These are phyloP conservation scores for Acacia pycnantha DNA, from an alignment of 331 rosid species.

Conservation along the genomic window DNA sequence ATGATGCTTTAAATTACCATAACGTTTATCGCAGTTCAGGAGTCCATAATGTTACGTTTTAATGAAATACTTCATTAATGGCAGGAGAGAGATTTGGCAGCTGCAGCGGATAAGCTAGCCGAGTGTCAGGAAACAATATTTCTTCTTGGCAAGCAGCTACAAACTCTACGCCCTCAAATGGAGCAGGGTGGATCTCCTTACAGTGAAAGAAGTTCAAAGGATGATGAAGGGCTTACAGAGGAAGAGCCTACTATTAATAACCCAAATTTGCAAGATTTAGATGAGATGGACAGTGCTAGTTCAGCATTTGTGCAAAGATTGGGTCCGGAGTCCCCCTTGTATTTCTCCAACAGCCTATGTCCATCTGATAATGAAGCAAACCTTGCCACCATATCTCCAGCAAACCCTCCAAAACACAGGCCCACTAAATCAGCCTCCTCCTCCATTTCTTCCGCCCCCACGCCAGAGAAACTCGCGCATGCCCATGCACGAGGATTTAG, in stretches of 20 bases:
- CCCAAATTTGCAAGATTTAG: conserved; percentile 48
- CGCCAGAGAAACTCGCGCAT: conserved; percentile 81
- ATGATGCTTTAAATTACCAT: background rate
- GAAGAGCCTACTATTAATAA: conserved; percentile 51
- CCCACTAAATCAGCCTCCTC: conserved; percentile 73
- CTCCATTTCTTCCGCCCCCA: conserved; percentile 69
- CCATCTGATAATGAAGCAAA: conserved; percentile 66
- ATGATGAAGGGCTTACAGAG: conserved; percentile 51
- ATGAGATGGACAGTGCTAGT: conserved; percentile 54
- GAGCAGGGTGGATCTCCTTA: conserved; percentile 52
- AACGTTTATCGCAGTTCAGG: background rate
- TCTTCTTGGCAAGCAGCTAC: conserved; percentile 92
- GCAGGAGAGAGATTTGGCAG: conserved; percentile 79
- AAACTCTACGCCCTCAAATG: conserved; percentile 67
- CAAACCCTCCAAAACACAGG: conserved; percentile 52
- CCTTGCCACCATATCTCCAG: conserved; percentile 49
- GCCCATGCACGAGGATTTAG: conserved; percentile 67
- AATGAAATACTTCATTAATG: conserved; percentile 15
- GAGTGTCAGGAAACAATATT: conserved; percentile 98
- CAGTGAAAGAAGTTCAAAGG: conserved; percentile 48
- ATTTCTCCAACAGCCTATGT: conserved; percentile 46
- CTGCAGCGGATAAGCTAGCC: conserved; percentile 90
- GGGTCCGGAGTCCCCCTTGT: conserved; percentile 62
- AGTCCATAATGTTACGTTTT: background rate
- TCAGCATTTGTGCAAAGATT: conserved; percentile 44